A percentile compares a stretch with the other conserved stretches of the same genome.
Evolutionary conservation across 2,329 filamentous ascomycete species (phyloP).

Genomic region (Penicillium sp.): DNA sequence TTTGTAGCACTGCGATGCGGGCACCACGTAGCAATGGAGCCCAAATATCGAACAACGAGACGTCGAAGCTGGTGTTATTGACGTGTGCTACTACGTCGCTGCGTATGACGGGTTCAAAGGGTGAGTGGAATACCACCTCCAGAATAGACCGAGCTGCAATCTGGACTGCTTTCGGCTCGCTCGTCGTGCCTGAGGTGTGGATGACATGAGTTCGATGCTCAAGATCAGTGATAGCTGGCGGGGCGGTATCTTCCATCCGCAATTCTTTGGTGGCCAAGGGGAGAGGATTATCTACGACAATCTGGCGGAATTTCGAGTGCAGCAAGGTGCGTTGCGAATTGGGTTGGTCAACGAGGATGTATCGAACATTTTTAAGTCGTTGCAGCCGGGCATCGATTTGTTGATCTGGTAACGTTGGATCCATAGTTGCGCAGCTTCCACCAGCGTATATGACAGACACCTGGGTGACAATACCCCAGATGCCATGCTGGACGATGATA

Average conservation of each 20-base stretch:
- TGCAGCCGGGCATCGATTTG: constrained; percentile 16
- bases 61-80: no score
- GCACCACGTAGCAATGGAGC: no score
- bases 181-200: constrained; percentile 24
- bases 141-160: no score
- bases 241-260: not conserved
- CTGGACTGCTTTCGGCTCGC: not conserved
- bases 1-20: no score
- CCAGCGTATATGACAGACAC: constrained; percentile 25
- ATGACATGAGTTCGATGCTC: constrained; percentile 20
- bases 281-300: not conserved
- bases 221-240: constrained; percentile 3
- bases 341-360: constrained; percentile 8
- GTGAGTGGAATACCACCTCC: no score
- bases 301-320: not conserved
- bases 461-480: constrained; percentile 21
- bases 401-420: constrained; percentile 18
- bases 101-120: no score
- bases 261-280: not conserved
- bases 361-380: constrained; percentile 2
- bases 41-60: no score
- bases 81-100: no score
- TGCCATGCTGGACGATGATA: constrained; percentile 18
- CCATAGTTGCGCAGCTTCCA: constrained; percentile 22
- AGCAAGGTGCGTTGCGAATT: not conserved